Base-by-base conservation (phyloP, 208 protist species). In the Strigomonas galati region DNA sequence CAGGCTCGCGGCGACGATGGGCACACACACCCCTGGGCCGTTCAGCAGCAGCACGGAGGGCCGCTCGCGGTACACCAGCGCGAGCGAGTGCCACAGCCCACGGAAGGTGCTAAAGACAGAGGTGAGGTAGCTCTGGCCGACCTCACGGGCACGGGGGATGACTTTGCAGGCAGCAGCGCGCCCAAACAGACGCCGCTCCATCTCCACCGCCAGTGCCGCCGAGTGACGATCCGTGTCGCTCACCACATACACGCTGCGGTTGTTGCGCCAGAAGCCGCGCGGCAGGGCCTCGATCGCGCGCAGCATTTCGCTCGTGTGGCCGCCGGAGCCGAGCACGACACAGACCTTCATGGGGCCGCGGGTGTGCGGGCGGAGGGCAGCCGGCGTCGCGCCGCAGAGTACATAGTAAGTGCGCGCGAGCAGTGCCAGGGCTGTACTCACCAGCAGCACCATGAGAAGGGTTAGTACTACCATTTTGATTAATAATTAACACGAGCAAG, bases 241-340 rank as follows among this genome's bases (percentile, higher is more conserved):
- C 23, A 93, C 69, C 19, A 91, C 65, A 64, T 93, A 93, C 56
- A 87, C 81, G 0, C 76, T 70, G 4, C 74, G 72, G 27, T 82
- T 78, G 28, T 71, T 49, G 3, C 56, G 43, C 82, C 84, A 92
- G 46, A 84, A 58, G 26, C 62, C 49, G 0, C 23, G 30, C 7
- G 81, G 78, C 12, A 95, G 26, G 9, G 63, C 57, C 4, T 62
- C 62, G 48, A 97, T 77, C 35, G 66, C 48, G 49, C 89, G 82
- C 74, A 97, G 74, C 93, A 97, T 97, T 65, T 97, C 93, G 48
- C 82, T 91, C 1, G 93, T 97, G 78, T 97, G 93, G 19, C 93
- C 93, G 28, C 93, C 93, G 61, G 90, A 95, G 51, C 93, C 93
- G 28, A 97, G 74, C 23, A 97, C 90, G 15, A 93, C 82, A 55